Conservation (phyloP, 139 green algal species). For the Haematococcus sp. region DNA sequence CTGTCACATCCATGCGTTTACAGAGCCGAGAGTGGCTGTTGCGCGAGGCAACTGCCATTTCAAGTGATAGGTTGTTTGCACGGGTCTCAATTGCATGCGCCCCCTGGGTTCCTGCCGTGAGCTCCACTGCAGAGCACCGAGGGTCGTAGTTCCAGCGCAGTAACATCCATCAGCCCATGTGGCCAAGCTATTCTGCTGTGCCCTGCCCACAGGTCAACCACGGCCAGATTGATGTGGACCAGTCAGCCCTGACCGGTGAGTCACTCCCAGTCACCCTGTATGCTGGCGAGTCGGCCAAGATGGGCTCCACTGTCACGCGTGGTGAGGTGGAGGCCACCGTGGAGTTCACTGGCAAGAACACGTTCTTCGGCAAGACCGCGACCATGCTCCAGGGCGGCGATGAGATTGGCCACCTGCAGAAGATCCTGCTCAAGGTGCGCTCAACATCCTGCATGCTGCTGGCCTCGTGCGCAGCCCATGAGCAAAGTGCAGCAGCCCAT, state of each 20-base stretch:
- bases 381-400: slow-evolving; percentile 61
- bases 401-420: slow-evolving; percentile 70
- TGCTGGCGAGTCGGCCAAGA: slow-evolving; percentile 72
- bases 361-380: slow-evolving; percentile 88
- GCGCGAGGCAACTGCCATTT: too few relatives aligned
- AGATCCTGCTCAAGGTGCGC: slow-evolving; percentile 59
- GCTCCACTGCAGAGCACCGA: too few relatives aligned
- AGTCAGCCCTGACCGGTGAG: slow-evolving; percentile 85
- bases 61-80: too few relatives aligned
- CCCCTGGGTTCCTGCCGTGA: too few relatives aligned
- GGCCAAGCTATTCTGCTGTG: too few relatives aligned
- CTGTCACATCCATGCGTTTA: not conserved
- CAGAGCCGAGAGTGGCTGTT: too few relatives aligned
- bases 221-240: slow-evolving; percentile 67
- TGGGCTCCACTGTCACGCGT: slow-evolving; percentile 76
- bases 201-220: slow-evolving; percentile 47
- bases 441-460: too few relatives aligned
- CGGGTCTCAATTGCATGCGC: too few relatives aligned
- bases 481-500: too few relatives aligned
- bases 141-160: too few relatives aligned
- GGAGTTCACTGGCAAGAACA: slow-evolving; percentile 68
- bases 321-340: slow-evolving; percentile 74
- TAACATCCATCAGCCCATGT: too few relatives aligned
- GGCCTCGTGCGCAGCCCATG: too few relatives aligned
- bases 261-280: slow-evolving; percentile 81